A percentile compares a stretch with the other conserved stretches of the same genome.
Conservation (phyloP, 345 rosid genomes). For the Syzygium jambos region DNA sequence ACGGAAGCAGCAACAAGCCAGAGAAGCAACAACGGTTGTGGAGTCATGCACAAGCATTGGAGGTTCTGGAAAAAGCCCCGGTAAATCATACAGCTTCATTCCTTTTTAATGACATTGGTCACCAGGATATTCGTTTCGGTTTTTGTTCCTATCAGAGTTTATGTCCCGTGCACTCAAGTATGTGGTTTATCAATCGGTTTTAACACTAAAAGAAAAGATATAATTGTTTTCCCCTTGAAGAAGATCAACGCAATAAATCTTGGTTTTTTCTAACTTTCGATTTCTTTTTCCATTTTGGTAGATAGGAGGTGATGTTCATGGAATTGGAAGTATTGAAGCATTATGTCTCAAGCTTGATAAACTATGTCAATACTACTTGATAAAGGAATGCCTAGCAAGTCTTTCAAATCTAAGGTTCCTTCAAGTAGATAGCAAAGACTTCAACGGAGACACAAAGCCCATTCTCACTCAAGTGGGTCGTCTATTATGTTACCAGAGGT, state of each 20-base stretch:
- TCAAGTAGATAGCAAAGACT: neutral
- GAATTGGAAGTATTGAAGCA: neutral
- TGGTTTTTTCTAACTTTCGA: neutral
- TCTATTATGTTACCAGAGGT: no score
- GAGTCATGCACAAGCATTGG: neutral
- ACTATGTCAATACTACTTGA: neutral
- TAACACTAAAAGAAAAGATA: neutral
- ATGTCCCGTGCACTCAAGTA: neutral
- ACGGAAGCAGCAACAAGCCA: fast-evolving
- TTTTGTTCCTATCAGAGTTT: neutral
- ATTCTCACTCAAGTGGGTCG: no score
- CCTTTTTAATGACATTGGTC: neutral
- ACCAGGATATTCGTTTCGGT: neutral
- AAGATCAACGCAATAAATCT: fast-evolving
- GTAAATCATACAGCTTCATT: neutral
- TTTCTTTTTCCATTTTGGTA: neutral
- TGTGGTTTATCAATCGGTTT: neutral
- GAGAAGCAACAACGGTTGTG: neutral
- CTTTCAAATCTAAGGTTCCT: neutral
- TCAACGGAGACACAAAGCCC: no score
- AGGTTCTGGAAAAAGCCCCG: neutral
- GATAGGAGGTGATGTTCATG: neutral
- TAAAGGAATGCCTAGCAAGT: neutral
- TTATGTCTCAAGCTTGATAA: neutral
- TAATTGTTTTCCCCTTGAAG: neutral